A percentile compares a stretch with the other conserved stretches of the same genome.
These are phyloP conservation scores for Cladosporium sp. DNA, from an alignment of 2,329 filamentous ascomycete genomes.

Conservation along the genomic window DNA sequence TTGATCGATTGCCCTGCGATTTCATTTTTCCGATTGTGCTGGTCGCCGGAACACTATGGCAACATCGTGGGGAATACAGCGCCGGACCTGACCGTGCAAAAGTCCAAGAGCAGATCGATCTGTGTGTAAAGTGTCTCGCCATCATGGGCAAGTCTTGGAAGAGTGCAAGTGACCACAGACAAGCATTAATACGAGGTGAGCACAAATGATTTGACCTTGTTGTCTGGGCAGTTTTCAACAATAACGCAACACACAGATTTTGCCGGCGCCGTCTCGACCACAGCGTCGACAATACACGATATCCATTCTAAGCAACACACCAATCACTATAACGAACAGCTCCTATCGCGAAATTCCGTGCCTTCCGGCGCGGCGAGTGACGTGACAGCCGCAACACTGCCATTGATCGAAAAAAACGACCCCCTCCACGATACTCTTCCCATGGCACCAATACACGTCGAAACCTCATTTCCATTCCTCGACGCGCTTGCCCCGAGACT, in stretches of 20 bases:
- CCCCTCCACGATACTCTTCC: background rate
- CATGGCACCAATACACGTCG: background rate
- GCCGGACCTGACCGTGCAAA: background rate
- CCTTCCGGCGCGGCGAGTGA: background rate
- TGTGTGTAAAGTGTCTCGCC: slow-evolving; percentile 15
- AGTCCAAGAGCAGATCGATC: slow-evolving; percentile 10
- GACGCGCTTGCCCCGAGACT: slow-evolving; percentile 4
- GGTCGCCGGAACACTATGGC: slow-evolving; percentile 16
- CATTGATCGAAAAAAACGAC: background rate
- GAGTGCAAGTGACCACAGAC: slow-evolving; percentile 7
- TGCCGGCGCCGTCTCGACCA: background rate
- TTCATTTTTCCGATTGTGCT: slow-evolving; percentile 17
- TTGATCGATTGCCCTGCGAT: slow-evolving; percentile 14
- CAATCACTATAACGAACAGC: background rate
- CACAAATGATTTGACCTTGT: too few relatives aligned
- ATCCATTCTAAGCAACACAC: background rate
- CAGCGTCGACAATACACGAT: background rate
- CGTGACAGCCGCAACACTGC: background rate
- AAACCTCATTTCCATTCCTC: slow-evolving; percentile 11
- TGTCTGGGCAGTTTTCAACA: background rate
- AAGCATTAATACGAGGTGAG: slow-evolving; percentile 7
- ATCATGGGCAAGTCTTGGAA: slow-evolving; percentile 15
- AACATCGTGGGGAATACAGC: background rate
- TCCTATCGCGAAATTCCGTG: background rate
- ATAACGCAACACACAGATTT: background rate